Conservation (phyloP, 176 grass and related monocot species). For the Carex kokanica region DNA sequence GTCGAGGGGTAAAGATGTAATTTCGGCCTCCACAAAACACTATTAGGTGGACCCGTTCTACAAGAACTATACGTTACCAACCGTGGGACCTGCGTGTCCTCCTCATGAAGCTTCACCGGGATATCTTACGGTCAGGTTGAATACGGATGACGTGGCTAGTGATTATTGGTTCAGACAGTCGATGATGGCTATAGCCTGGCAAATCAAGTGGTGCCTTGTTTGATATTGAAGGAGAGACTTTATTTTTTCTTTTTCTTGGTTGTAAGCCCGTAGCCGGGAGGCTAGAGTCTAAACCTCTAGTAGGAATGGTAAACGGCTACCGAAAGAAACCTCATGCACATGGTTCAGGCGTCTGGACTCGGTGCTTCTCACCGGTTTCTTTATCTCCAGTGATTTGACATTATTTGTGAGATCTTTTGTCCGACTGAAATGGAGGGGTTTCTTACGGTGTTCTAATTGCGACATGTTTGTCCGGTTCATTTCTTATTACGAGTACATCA, state of each 20-base stretch:
- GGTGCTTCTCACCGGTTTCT: background rate
- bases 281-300: background rate
- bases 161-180: background rate
- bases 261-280: background rate
- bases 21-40: background rate
- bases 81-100: background rate
- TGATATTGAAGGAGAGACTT: too few relatives aligned
- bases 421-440: background rate
- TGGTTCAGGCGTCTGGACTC: background rate
- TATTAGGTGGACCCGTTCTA: background rate
- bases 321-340: background rate
- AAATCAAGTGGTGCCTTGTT: background rate
- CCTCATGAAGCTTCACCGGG: background rate
- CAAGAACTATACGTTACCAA: background rate
- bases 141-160: background rate
- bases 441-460: background rate
- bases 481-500: background rate
- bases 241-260: background rate
- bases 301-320: background rate
- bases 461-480: background rate
- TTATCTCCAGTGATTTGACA: background rate
- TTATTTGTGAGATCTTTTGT: background rate
- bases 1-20: conserved; percentile 12
- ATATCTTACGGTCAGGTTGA: background rate
- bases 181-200: background rate